Evolutionary conservation across 2,329 filamentous ascomycete species (phyloP), one percentile per base, ranked within the genome.

Genomic region (Fusarium graminum): DNA sequence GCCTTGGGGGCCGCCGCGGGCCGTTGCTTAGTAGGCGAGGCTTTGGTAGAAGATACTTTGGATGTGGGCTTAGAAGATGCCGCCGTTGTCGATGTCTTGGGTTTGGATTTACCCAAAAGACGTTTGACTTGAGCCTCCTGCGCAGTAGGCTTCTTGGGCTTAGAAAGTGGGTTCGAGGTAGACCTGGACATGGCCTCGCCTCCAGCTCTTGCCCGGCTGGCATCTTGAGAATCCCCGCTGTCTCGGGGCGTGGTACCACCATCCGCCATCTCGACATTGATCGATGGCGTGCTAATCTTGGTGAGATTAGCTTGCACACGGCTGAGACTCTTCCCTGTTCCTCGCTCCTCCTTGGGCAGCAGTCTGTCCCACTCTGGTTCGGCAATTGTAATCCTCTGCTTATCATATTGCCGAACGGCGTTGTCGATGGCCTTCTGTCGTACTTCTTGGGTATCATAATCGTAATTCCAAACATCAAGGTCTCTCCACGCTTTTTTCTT

Each of bases 301-400:
- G 84, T 86, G 42, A 90, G 80, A 11, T 83, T 82, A 12, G 83
- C 85, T 67, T 90, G 87, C 10, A 90, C 77, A 68, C 85, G 87
- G 76, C 88, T 90, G 32, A 90, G 76, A 49, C 83, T 85, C 49
- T 85, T 88, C 51, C 87, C 87, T 63, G 78, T 79, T 51, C 85
- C 86, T 49, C 88, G 81, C 54, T 90, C 86, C 44, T 84, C 80
- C 64, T 80, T 81, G 7, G 85, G 82, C 12, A 89, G 77, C n/a
- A 90, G 77, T 65, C 80, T 83, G 70, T 90, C 85, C 88, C 88
- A 90, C 51, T 86, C 82, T 0, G 83, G 81, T 57, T 89, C 86
- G 1, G 82, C 82, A 3, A 82, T 77, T 8, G 82, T 84, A 29
- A 90, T 67, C 36, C 88, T 80, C 74, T 85, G 81, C 73, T 84